These are phyloP conservation scores for Haematococcus lacustris DNA, from an alignment of 139 green algal species.

Conservation along the genomic window DNA sequence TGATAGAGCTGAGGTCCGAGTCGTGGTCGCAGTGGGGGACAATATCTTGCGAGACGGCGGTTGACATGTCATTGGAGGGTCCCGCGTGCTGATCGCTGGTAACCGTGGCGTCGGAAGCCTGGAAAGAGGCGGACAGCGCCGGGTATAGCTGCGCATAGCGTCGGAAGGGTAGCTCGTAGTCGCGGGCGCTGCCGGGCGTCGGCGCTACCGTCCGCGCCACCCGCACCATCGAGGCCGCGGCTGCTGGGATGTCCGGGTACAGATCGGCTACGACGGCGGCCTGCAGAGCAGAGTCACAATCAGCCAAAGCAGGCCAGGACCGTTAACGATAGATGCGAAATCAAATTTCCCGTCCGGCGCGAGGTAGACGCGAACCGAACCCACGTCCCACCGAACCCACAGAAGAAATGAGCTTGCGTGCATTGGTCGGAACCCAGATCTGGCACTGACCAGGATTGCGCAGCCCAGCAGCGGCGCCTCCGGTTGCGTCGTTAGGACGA, in stretches of 20 bases:
- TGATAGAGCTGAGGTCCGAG: no score
- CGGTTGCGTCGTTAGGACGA: slow-evolving; percentile 51
- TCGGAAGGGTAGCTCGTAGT: slow-evolving; percentile 37
- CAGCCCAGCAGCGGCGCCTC: slow-evolving; percentile 68
- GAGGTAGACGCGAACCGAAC: no score
- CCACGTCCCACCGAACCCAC: no score
- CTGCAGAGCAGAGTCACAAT: not conserved
- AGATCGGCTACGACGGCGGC: slow-evolving; percentile 47
- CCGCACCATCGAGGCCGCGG: slow-evolving; percentile 49
- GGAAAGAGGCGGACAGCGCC: slow-evolving; percentile 18
- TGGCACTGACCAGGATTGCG: slow-evolving; percentile 51
- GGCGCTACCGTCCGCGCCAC: slow-evolving; percentile 43
- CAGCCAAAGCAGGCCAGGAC: no score
- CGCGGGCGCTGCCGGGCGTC: slow-evolving; percentile 12
- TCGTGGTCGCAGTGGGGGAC: no score
- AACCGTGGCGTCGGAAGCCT: not conserved
- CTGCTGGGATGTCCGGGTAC: slow-evolving; percentile 34
- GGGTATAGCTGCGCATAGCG: slow-evolving; percentile 59
- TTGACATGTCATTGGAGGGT: no score
- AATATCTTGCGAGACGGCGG: no score
- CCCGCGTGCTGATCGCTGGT: no score
- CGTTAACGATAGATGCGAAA: no score
- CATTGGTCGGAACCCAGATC: no score
- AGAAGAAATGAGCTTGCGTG: no score
- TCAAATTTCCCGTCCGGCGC: no score